Percentiles rank a stretch among this genome's conserved stretches.
Evolutionary conservation across 306 rosid genomes (phyloP).

Genomic region (Trifolium pratense): DNA sequence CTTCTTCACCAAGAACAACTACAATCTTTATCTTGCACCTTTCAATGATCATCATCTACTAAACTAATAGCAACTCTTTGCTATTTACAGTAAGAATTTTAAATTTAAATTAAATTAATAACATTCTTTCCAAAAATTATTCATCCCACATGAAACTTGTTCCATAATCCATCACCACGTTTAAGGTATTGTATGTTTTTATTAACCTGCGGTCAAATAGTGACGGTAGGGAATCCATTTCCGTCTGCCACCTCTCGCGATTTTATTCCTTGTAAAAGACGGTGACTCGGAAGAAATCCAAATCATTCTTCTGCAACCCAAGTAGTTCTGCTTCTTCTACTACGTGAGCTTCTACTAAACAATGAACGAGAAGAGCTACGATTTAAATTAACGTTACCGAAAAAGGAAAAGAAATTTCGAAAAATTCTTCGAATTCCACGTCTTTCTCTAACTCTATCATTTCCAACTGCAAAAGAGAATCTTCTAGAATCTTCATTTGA

Average conservation of each 20-base stretch:
- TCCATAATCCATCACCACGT: no score
- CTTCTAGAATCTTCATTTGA: slow-evolving; percentile 56
- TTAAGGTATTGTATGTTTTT: no score
- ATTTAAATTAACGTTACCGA: slow-evolving; percentile 52
- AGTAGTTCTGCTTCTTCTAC: slow-evolving; percentile 60
- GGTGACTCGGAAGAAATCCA: no score
- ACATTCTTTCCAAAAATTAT: slow-evolving; percentile 22
- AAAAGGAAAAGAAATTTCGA: slow-evolving; percentile 61
- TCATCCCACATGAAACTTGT: neutral
- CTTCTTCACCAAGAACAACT: neutral
- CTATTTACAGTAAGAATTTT: slow-evolving; percentile 46
- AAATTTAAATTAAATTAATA: slow-evolving; percentile 20
- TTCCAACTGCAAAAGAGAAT: slow-evolving; percentile 58
- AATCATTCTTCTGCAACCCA: slow-evolving; percentile 61
- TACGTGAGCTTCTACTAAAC: slow-evolving; percentile 52
- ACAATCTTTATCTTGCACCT: neutral
- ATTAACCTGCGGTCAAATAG: no score
- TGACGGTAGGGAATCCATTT: no score
- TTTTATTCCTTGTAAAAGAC: no score
- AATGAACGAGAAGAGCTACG: slow-evolving; percentile 60
- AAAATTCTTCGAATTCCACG: slow-evolving; percentile 68
- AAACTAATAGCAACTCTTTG: slow-evolving; percentile 14
- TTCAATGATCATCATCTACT: neutral
- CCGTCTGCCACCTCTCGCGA: no score
- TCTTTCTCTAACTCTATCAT: slow-evolving; percentile 59